Evolutionary conservation across 345 rosid species (phyloP), one percentile per base, ranked within the genome.

Genomic region (Streptanthus diversifolius): DNA sequence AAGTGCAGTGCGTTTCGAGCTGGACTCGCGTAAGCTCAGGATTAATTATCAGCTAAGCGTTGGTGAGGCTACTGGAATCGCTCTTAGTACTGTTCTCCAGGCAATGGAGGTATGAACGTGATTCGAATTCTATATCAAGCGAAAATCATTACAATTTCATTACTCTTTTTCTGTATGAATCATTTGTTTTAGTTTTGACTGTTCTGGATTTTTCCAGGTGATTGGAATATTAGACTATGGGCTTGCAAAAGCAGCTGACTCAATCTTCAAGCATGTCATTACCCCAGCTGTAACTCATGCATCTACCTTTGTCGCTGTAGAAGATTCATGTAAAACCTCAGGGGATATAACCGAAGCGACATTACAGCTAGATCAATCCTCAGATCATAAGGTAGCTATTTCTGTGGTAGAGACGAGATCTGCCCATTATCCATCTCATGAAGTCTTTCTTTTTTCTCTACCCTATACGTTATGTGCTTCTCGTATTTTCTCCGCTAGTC

Each of bases 241-340:
- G 72, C 79, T 91, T 80, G 93, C 97, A 35, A 90, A 87, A 81
- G 92, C 83, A 79, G 96, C 96, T 66, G 97, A 95, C 78, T 80
- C 82, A 82, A 87, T 83, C 84, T 83, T 95, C 81, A 95, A 95
- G 83, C 81, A 83, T 84, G 86, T 83, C 68, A 82, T 95, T 41
- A 76, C 85, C 33, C 92, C 93, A 66, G 89, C 90, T 80, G 84
- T 87, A 77, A 87, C 79, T 71, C 77, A 70, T 78, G 81, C 78
- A 47, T 88, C 88, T 24, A 77, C 84, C 78, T 71, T 84, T 64
- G 44, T 68, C 33, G 80, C 81, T 78, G 74, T 79, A 45, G 98
- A 84, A 73, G 91, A 88, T 73, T 57, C 68, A 71, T 76, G 77
- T 53, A 69, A 79, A 72, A 65, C 68, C 71, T 74, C 83, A 5